phyloP scores from a whole-genome alignment of 768 basidiomycete genomes.

The Coprinopsis sp. region DNA sequence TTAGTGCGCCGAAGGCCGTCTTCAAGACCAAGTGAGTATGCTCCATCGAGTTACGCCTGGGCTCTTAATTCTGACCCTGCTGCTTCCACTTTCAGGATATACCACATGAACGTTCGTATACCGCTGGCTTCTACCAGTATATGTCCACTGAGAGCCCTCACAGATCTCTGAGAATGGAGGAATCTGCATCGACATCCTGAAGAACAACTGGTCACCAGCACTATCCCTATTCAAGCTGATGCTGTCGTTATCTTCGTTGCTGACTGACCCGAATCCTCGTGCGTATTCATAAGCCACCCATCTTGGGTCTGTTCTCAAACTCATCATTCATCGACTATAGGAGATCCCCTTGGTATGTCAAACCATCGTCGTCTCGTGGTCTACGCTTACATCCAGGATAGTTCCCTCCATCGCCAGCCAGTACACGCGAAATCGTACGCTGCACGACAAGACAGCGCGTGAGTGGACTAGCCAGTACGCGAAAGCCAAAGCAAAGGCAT shows the following conservation, averaged over 20 bases:
- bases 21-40: constrained; percentile 63
- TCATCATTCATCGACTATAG: too few species aligned
- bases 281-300: too few species aligned
- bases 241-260: constrained; percentile 84
- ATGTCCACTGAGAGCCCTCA: not conserved
- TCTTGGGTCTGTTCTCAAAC: too few species aligned
- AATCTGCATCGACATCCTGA: constrained; percentile 88
- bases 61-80: not conserved
- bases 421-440: constrained; percentile 57
- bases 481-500: constrained; percentile 53
- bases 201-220: constrained; percentile 88
- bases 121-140: not conserved
- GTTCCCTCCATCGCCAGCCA: constrained; percentile 72
- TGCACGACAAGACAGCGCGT: constrained; percentile 73
- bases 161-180: constrained; percentile 70
- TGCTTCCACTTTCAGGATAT: constrained; percentile 54
- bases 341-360: too few species aligned
- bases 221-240: constrained; percentile 93
- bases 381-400: too few species aligned
- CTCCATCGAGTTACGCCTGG: not conserved
- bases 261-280: constrained; percentile 95
- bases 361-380: too few species aligned
- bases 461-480: constrained; percentile 77
- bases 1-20: constrained; percentile 72
- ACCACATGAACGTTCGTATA: constrained; percentile 72